A percentile compares a stretch with the other conserved stretches of the same genome.
These are phyloP conservation scores for Quercus phellos DNA, from an alignment of 331 rosid species.

Conservation along the genomic window DNA sequence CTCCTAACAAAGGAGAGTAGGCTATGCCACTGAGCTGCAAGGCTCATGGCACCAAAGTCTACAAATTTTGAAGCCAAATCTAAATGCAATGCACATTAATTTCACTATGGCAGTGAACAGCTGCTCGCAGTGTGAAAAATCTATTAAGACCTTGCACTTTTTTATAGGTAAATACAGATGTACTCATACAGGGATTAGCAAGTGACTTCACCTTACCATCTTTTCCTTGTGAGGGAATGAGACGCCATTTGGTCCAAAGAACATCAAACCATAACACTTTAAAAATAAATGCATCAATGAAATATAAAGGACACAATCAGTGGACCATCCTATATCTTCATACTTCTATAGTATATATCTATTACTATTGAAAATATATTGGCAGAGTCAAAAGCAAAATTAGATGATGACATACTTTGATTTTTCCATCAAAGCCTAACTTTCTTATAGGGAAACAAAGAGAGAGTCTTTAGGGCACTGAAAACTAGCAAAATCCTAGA, in stretches of 20 bases:
- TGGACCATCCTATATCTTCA: not conserved
- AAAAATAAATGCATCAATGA: not conserved
- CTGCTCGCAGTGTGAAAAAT: not conserved
- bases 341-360: not conserved
- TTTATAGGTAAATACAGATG: not conserved
- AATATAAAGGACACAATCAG: not conserved
- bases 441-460: not conserved
- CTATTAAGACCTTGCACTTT: not conserved
- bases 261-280: not conserved
- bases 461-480: not conserved
- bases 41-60: not conserved
- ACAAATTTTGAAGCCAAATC: not conserved
- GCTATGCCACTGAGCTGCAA: no score
- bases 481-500: not conserved
- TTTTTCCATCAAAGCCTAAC: not conserved
- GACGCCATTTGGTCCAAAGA: not conserved
- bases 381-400: not conserved
- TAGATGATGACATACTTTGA: no score
- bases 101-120: not conserved
- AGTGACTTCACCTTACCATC: not conserved
- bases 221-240: not conserved
- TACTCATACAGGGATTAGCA: not conserved
- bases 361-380: not conserved
- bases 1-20: no score
- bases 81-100: not conserved